Percentiles rank a stretch among this genome's conserved stretches.
phyloP scores from a whole-genome alignment of 1,284 basidiomycete genomes.

The Trametes polyzona region DNA sequence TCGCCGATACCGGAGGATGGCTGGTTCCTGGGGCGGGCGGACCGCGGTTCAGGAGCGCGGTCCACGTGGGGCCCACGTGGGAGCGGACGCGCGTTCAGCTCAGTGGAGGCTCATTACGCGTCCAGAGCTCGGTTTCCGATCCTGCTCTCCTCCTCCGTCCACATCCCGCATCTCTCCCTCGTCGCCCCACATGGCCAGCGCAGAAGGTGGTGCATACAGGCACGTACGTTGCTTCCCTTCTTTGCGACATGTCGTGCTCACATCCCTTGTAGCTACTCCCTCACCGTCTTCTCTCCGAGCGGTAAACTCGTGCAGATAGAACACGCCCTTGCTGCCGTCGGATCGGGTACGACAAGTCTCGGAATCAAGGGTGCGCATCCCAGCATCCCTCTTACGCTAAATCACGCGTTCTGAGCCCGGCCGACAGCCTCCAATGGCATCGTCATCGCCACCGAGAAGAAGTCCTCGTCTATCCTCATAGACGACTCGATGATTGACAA shows the following conservation, averaged over 20 bases:
- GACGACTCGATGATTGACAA: conserved; percentile 98
- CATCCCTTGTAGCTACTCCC: conserved; percentile 78
- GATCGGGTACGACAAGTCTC: conserved; percentile 95
- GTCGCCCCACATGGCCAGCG: conserved; percentile 56
- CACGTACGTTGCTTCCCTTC: conserved; percentile 32
- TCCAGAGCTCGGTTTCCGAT: conserved; percentile 23
- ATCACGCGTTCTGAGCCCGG: conserved; percentile 9
- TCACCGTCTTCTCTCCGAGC: conserved; percentile 98
- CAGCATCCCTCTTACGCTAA: neutral
- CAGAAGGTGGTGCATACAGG: conserved; percentile 86
- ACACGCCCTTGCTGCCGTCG: conserved; percentile 96
- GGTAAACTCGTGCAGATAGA: conserved; percentile 99
- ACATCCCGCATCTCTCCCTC: conserved; percentile 9
- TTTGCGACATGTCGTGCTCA: conserved; percentile 17
- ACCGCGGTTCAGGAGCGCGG: neutral
- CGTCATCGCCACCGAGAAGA: conserved; percentile 99
- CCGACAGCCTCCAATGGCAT: conserved; percentile 93
- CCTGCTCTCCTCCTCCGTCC: conserved; percentile 8
- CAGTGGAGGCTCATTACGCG: conserved; percentile 24
- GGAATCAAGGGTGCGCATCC: conserved; percentile 89
- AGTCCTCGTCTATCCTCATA: conserved; percentile 94
- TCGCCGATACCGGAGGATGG: neutral
- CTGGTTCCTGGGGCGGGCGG: neutral
- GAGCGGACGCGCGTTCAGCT: conserved; percentile 24
- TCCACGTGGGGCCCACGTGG: conserved; percentile 24